A percentile compares a stretch with the other conserved stretches of the same genome.
Evolutionary conservation across 768 basidiomycete genomes (phyloP).

Genomic region (Pluteus cervinus): DNA sequence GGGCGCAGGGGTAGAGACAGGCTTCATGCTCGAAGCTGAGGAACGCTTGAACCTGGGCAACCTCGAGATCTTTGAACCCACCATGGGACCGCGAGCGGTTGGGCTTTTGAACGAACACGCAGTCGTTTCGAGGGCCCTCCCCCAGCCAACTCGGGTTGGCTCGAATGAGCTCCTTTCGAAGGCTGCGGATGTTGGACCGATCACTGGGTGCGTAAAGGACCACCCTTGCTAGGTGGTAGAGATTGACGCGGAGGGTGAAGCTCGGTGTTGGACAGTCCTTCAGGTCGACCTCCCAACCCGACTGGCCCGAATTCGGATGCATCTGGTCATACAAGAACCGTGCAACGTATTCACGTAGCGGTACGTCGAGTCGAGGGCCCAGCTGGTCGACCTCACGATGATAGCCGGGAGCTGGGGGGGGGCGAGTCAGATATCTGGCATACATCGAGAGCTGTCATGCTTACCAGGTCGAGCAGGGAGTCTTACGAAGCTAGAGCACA

Average conservation of each 20-base stretch:
- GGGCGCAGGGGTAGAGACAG: constrained; percentile 9
- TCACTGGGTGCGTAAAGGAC: constrained; percentile 30
- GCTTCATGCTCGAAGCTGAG: constrained; percentile 12
- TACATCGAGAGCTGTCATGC: too few species aligned
- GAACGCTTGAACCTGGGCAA: constrained; percentile 11
- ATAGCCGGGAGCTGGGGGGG: too few species aligned
- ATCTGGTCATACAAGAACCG: constrained; percentile 20
- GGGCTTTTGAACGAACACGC: constrained; percentile 16
- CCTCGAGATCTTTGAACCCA: constrained; percentile 13
- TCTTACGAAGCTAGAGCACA: constrained; percentile 5
- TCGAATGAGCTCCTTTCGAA: constrained; percentile 23
- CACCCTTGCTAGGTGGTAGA: constrained; percentile 24
- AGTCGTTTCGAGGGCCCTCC: constrained; percentile 19
- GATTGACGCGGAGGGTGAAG: constrained; percentile 11
- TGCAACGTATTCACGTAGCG: constrained; percentile 14
- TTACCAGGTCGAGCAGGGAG: constrained; percentile 8
- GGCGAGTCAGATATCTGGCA: too few species aligned
- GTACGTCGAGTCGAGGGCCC: too few species aligned
- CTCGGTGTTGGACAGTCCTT: too few species aligned
- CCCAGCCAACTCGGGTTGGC: constrained; percentile 20
- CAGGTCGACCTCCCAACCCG: too few species aligned
- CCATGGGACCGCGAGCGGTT: too few species aligned
- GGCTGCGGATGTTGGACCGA: constrained; percentile 19
- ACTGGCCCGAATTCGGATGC: constrained; percentile 9
- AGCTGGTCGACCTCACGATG: too few species aligned